These are phyloP conservation scores for Cladosporium oxysporum DNA, from an alignment of 2,329 filamentous ascomycete species.

Conservation along the genomic window DNA sequence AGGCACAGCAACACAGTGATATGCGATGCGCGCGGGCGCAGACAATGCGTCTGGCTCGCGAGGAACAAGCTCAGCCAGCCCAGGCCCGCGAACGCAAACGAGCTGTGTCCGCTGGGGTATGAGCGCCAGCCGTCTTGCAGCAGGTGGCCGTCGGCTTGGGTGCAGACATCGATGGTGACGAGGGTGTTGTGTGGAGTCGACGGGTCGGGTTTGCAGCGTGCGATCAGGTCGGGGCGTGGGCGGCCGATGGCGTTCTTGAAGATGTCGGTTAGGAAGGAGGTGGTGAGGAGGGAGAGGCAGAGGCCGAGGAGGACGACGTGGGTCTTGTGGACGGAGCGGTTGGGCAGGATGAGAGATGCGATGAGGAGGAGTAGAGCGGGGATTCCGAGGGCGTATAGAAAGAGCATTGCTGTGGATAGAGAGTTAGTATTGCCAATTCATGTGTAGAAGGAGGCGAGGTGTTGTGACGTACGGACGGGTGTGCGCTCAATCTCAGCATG, in stretches of 20 bases:
- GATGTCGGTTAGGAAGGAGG: slow-evolving; percentile 81
- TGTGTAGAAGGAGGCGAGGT: background rate
- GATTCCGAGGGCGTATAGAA: slow-evolving; percentile 74
- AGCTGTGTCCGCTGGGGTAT: slow-evolving; percentile 79
- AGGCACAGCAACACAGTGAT: slow-evolving; percentile 57
- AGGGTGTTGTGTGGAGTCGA: slow-evolving; percentile 58
- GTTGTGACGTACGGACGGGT: slow-evolving; percentile 62
- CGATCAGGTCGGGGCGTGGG: slow-evolving; percentile 82
- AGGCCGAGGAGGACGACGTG: slow-evolving; percentile 85
- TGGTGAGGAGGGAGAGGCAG: slow-evolving; percentile 61
- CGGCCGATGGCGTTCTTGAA: slow-evolving; percentile 86
- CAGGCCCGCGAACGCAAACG: slow-evolving; percentile 76
- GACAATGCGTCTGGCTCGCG: slow-evolving; percentile 64
- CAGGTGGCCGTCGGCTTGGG: slow-evolving; percentile 65
- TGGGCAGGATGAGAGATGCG: slow-evolving; percentile 64
- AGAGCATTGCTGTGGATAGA: slow-evolving; percentile 61
- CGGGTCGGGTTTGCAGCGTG: slow-evolving; percentile 74
- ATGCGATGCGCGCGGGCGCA: slow-evolving; percentile 60
- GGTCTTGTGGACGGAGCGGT: slow-evolving; percentile 69
- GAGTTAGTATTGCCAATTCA: background rate
- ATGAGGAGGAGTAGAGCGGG: slow-evolving; percentile 68
- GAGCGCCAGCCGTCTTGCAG: slow-evolving; percentile 83
- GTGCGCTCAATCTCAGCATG: slow-evolving; percentile 84
- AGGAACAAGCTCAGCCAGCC: slow-evolving; percentile 63
- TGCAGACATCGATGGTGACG: slow-evolving; percentile 70